Percentiles rank a stretch among this genome's conserved stretches.
Conservation (phyloP, 2,329 filamentous ascomycete species). For the Microsporum canis region DNA sequence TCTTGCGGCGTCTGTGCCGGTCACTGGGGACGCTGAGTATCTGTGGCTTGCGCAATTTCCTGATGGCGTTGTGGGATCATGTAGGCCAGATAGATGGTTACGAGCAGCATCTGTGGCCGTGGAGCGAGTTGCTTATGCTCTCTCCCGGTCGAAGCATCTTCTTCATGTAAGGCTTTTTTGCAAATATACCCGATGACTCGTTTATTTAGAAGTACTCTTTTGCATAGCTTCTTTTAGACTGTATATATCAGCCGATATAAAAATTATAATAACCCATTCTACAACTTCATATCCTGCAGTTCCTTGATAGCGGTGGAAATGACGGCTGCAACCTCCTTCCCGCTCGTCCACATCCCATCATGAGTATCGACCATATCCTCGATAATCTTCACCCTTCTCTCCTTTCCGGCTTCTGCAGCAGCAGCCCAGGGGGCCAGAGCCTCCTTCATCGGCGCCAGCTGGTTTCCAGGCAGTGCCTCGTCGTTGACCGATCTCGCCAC, state of each 20-base stretch:
- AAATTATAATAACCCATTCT: not conserved
- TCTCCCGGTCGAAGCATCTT: not conserved
- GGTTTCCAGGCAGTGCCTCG: conserved; percentile 29
- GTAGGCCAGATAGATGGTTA: not conserved
- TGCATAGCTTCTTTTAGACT: not conserved
- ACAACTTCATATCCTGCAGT: conserved; percentile 18
- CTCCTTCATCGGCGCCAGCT: conserved; percentile 37
- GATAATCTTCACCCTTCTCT: conserved; percentile 31
- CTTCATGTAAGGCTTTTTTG: conserved; percentile 1
- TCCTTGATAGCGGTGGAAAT: conserved; percentile 25
- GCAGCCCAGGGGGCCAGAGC: conserved; percentile 40
- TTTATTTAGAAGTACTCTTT: not conserved
- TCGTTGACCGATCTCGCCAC: conserved; percentile 34
- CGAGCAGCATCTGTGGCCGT: conserved; percentile 6
- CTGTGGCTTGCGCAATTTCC: conserved; percentile 9
- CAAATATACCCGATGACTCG: not conserved
- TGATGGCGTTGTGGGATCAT: conserved; percentile 8
- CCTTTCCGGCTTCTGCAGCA: conserved; percentile 30
- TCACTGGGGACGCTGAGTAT: conserved; percentile 11
- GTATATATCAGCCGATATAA: not conserved
- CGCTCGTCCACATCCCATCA: conserved; percentile 34
- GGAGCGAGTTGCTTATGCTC: conserved; percentile 11
- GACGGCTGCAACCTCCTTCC: conserved; percentile 30
- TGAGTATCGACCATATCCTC: conserved; percentile 29
- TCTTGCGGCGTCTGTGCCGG: conserved; percentile 7